Evolutionary conservation across 2,329 filamentous ascomycete genomes (phyloP), one percentile per base, ranked within the genome.

Genomic region (Claviceps maximensis): DNA sequence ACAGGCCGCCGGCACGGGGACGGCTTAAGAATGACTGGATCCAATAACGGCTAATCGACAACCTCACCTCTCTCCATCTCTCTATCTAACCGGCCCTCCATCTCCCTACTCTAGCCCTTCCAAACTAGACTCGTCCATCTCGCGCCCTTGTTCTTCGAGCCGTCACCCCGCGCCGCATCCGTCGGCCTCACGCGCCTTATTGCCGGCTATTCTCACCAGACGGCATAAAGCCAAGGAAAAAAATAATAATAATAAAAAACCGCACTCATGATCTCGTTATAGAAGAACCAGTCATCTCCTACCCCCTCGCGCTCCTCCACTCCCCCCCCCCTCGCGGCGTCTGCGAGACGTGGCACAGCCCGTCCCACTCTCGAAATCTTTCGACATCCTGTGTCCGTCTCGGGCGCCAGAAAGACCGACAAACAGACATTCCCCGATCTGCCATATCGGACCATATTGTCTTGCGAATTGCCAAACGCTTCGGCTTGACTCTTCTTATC

Each of bases 201-300:
- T 47, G 50, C 50, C 31, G 42, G 45, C 42, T 4, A 8, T 27
- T 29, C 5, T 31, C 42, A 47, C n/a, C n/a, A n/a, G n/a, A n/a
- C 42, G 50, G 50, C 50, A 25, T n/a, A 47, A 13, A 33, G 12
- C 9, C 31, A 33, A 29, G 29, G 29, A 29, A 47, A 19, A 31
- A 13, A 29, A 3, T 7, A 29, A 29, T 7, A 29, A 29, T 29
- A 46, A 23, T 5, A 12, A 36, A 17, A 38, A 23, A 53, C 54
- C 53, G 56, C 58, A 55, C 63, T 58, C 61, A 67, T 69, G 67
- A 62, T 50, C 58, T 59, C 57, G 61, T 69, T 66, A 67, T 69
- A 69, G 65, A 63, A 64, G 61, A 65, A 58, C 58, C 38, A n/a
- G 33, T 29, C 12, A 49, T 56, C 56, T 56, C 4, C 17, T 17